phyloP scores from a whole-genome alignment of 2,329 filamentous ascomycete genomes.

The Elsinoe perseae region DNA sequence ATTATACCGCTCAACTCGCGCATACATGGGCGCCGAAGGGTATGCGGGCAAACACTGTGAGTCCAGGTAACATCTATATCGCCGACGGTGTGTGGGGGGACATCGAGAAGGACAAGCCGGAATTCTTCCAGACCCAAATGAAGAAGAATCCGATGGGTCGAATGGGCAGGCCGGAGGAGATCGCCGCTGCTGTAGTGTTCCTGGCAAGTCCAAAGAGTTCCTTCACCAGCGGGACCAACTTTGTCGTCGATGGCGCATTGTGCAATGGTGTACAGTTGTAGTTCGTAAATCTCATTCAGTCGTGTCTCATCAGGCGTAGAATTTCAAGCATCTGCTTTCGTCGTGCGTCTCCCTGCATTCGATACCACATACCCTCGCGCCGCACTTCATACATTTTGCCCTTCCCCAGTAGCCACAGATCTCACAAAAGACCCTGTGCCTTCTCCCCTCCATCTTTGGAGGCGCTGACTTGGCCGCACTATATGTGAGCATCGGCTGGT shows the following conservation, averaged over 20 bases:
- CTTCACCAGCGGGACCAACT: constrained; percentile 27
- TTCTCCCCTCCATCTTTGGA: constrained; percentile 39
- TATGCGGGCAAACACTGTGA: constrained; percentile 32
- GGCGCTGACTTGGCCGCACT: constrained; percentile 49
- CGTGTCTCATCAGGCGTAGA: constrained; percentile 27
- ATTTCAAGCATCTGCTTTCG: constrained; percentile 60
- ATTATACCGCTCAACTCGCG: constrained; percentile 32
- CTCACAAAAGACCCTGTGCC: constrained; percentile 60
- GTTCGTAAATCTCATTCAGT: background rate
- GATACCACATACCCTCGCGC: constrained; percentile 67
- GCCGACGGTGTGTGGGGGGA: constrained; percentile 32
- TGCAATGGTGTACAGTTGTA: constrained; percentile 4
- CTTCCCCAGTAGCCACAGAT: constrained; percentile 77
- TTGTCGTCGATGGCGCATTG: constrained; percentile 27
- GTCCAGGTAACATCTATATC: constrained; percentile 33
- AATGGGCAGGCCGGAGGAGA: constrained; percentile 47
- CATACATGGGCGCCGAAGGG: constrained; percentile 31
- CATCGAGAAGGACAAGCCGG: constrained; percentile 28
- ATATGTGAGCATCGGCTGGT: constrained; percentile 59
- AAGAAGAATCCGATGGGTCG: constrained; percentile 21
- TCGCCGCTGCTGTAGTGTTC: constrained; percentile 48
- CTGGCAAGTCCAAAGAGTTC: constrained; percentile 23
- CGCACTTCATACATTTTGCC: constrained; percentile 69
- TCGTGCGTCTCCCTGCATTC: constrained; percentile 66
- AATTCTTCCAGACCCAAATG: constrained; percentile 25